A percentile compares a stretch with the other conserved stretches of the same genome.
These are phyloP conservation scores for Pichia sp. DNA, from an alignment of 1,139 yeast genomes.

Conservation along the genomic window DNA sequence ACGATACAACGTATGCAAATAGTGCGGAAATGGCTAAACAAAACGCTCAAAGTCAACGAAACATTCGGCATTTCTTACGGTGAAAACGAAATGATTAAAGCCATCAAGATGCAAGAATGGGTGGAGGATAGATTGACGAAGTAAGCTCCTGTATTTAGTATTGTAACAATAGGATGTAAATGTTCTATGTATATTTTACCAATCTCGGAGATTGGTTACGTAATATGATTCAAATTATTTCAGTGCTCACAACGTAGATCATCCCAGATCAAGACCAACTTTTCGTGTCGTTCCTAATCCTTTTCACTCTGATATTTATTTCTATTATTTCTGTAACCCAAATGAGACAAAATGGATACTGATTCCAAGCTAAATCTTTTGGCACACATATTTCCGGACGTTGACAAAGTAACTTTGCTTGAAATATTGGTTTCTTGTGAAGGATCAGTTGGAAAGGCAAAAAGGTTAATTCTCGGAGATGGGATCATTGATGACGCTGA, in stretches of 20 bases:
- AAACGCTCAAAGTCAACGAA: slow-evolving; percentile 38
- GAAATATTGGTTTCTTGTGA: slow-evolving; percentile 40
- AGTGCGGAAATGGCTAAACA: slow-evolving; percentile 49
- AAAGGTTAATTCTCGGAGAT: slow-evolving; percentile 11
- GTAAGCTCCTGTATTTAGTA: background rate
- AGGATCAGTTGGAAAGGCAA: slow-evolving; percentile 37
- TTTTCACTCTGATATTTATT: background rate
- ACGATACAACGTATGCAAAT: slow-evolving; percentile 73
- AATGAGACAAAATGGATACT: slow-evolving; percentile 25
- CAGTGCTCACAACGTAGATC: background rate
- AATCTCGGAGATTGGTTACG: background rate
- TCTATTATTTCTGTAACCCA: background rate
- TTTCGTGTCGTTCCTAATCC: background rate
- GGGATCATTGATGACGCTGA: background rate
- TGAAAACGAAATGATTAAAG: slow-evolving; percentile 46
- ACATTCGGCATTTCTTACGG: slow-evolving; percentile 59
- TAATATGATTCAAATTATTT: background rate
- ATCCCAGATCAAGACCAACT: background rate
- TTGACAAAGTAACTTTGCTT: slow-evolving; percentile 31
- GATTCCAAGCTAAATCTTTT: slow-evolving; percentile 30
- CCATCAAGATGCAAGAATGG: slow-evolving; percentile 22
- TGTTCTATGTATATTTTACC: background rate
- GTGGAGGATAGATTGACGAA: slow-evolving; percentile 14
- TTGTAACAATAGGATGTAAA: no score
- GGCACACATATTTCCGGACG: slow-evolving; percentile 30